Conservation (phyloP, 306 rosid genomes). For the Lathyrus aphaca region DNA sequence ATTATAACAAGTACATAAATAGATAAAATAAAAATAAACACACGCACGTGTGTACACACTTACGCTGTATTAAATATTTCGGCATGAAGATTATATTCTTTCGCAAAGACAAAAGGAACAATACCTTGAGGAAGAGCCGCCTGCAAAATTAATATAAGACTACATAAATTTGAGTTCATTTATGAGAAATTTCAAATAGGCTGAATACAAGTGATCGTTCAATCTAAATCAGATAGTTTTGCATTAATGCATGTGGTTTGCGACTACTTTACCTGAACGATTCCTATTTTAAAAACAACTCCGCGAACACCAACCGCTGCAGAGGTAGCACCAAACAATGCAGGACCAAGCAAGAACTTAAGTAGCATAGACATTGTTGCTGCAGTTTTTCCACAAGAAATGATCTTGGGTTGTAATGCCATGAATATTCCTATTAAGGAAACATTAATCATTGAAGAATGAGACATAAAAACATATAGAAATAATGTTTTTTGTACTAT, state of each 20-base stretch:
- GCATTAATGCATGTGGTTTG: no score
- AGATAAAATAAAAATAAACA: neutral
- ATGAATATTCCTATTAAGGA: constrained; percentile 44
- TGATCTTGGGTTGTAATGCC: constrained; percentile 48
- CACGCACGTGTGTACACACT: constrained; percentile 5
- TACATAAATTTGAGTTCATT: neutral
- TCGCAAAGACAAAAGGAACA: constrained; percentile 46
- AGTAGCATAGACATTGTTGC: constrained; percentile 38
- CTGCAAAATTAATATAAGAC: constrained; percentile 19
- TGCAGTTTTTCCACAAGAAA: constrained; percentile 40
- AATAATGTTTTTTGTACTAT: neutral
- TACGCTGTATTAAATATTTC: constrained; percentile 48
- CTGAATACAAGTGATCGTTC: no score
- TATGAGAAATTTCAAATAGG: neutral
- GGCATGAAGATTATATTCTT: constrained; percentile 43
- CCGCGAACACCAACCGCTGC: constrained; percentile 42
- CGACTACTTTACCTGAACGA: constrained; percentile 41
- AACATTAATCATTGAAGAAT: neutral
- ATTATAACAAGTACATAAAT: neutral
- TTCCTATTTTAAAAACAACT: constrained; percentile 34
- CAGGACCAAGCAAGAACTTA: constrained; percentile 45
- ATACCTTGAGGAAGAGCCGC: constrained; percentile 46
- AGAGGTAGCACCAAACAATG: constrained; percentile 37
- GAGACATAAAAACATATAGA: neutral
- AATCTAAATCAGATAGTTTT: no score